Percentiles rank a stretch among this genome's conserved stretches.
These are phyloP conservation scores for Plasmopara halstedii DNA, from an alignment of 352 stramenopile species.

Conservation along the genomic window DNA sequence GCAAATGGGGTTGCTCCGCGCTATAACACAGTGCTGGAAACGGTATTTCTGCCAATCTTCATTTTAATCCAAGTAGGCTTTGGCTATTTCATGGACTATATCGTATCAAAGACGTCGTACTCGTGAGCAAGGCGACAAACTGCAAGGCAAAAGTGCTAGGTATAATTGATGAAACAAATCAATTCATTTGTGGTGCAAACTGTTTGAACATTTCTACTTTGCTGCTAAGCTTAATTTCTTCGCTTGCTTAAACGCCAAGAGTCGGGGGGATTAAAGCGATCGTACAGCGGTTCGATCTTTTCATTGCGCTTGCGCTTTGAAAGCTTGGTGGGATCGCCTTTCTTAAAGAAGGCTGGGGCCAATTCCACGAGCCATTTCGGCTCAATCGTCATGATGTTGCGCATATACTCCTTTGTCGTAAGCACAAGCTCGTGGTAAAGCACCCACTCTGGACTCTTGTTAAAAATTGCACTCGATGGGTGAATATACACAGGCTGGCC, in stretches of 20 bases:
- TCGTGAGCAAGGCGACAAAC: conserved; percentile 45
- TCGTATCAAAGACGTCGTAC: conserved; percentile 52
- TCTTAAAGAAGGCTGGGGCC: conserved; percentile 94
- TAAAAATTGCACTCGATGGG: conserved; percentile 96
- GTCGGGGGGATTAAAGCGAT: conserved; percentile 97
- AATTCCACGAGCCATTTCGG: conserved; percentile 99
- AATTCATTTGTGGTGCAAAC: background rate
- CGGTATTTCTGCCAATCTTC: conserved; percentile 52
- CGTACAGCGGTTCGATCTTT: conserved; percentile 99
- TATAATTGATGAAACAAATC: too few relatives aligned
- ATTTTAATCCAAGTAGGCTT: conserved; percentile 67
- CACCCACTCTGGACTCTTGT: conserved; percentile 98
- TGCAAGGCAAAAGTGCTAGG: conserved; percentile 60
- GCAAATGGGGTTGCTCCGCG: conserved; percentile 69
- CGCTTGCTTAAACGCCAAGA: conserved; percentile 96
- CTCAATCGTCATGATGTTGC: conserved; percentile 99
- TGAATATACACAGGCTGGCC: conserved; percentile 99
- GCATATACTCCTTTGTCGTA: conserved; percentile 99
- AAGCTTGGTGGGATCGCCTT: conserved; percentile 96
- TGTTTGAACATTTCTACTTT: background rate
- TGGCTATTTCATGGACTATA: conserved; percentile 75
- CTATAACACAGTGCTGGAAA: conserved; percentile 64
- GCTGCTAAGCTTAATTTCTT: conserved; percentile 62
- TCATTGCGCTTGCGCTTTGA: conserved; percentile 97
- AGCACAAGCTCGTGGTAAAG: conserved; percentile 98